Evolutionary conservation across 805 yeast genomes (phyloP), one percentile per base, ranked within the genome.

Genomic region (Kazachstania viticola): DNA sequence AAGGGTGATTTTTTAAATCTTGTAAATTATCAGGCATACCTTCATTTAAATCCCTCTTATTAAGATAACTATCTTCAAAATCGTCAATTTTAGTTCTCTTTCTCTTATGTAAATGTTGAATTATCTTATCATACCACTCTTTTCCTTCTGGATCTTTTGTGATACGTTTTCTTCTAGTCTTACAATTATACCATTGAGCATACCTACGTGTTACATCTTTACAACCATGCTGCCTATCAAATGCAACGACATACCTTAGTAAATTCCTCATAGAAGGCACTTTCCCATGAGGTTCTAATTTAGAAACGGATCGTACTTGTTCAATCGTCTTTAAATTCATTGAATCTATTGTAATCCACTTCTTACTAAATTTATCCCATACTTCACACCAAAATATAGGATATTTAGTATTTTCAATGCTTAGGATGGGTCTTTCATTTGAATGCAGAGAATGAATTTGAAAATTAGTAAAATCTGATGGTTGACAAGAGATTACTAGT

Each of bases 321-420:
- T 83, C 94, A 25, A 83, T 71, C 7, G 67, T 54, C 34, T 70
- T 56, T 34, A 76, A 67, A 18, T 77, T 75, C 0, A 77, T 60
- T 0, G 96, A 91, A 46, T 91, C 98, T 2, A 85, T 65, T 2
- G 93, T 72, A n/a, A 85, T 67, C 93, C 95, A 88, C 30, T 65
- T 70, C 36, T 73, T 67, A 4, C 73, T 58, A 36, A 67, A 71
- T 31, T 69, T 68, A 50, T 88, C 87, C 94, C 94, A 88, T 0
- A 81, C 95, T 51, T 91, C 98, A 15, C 75, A 75, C 98, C 98
- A 91, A 48, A 78, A 85, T 0, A 85, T 66, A 0, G 96, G 96
- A 46, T 62, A 78, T 7, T 48, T 46, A 19, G 34, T 30, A 18
- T 38, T 42, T 13, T 33, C 37, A 24, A 38, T 35, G 2, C 37